Evolutionary conservation across 352 stramenopile genomes (phyloP).

Genomic region (Globisporangium barbulae): DNA sequence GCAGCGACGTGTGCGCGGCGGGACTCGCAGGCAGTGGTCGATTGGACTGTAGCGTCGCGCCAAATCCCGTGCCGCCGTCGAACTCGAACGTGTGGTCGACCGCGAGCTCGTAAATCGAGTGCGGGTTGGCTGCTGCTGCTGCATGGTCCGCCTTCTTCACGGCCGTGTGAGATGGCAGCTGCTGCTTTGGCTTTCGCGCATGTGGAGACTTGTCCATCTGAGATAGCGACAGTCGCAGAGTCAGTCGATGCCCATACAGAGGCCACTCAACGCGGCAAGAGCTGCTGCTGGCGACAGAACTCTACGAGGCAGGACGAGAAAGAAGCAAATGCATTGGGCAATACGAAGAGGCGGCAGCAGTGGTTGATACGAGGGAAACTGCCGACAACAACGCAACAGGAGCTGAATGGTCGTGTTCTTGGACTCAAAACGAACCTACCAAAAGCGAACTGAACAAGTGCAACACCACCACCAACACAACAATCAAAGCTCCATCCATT

Average conservation of each 20-base stretch:
- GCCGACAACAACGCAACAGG: not conserved
- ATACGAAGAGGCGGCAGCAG: not conserved
- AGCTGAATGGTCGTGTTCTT: not conserved
- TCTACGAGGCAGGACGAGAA: not conserved
- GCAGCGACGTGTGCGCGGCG: conserved; percentile 12
- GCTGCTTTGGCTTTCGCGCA: not conserved
- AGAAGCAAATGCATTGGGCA: not conserved
- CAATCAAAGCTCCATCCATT: not conserved
- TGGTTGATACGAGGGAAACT: not conserved
- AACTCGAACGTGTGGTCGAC: conserved; percentile 71
- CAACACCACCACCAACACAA: too few species aligned
- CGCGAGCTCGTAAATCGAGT: conserved; percentile 29
- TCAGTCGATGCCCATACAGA: not conserved
- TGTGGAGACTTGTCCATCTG: conserved; percentile 4
- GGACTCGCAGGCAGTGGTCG: conserved; percentile 42
- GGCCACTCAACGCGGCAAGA: not conserved
- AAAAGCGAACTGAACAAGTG: too few species aligned
- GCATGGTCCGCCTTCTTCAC: not conserved
- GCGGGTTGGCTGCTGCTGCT: not conserved
- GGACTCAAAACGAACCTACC: not conserved
- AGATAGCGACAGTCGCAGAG: not conserved
- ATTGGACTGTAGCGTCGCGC: conserved; percentile 51
- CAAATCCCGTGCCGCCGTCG: conserved; percentile 62
- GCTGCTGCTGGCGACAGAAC: not conserved
- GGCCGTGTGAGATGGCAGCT: not conserved